Evolutionary conservation across 805 yeast species (phyloP).

Genomic region (Saturnispora diversa): DNA sequence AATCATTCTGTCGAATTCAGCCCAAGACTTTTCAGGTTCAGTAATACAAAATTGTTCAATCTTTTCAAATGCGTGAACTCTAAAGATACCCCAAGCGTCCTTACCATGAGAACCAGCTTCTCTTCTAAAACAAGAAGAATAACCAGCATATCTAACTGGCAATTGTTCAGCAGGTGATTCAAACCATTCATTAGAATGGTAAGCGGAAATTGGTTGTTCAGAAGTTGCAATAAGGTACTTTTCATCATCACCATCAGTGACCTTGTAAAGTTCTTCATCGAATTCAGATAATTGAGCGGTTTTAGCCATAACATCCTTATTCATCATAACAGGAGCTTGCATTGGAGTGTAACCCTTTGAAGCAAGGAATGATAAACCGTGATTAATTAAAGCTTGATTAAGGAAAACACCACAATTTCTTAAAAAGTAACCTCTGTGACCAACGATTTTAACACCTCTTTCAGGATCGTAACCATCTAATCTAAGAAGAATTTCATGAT

Average conservation of each 20-base stretch:
- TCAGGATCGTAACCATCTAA: conserved; percentile 98
- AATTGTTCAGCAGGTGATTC: conserved; percentile 95
- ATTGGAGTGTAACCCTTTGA: conserved; percentile 71
- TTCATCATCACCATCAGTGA: conserved; percentile 94
- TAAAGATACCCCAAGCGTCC: conserved; percentile 99
- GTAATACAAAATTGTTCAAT: conserved; percentile 93
- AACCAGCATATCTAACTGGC: conserved; percentile 95
- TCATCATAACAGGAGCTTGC: conserved; percentile 99
- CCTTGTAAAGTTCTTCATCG: conserved; percentile 97
- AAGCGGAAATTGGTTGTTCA: conserved; percentile 98
- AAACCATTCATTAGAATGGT: conserved; percentile 96
- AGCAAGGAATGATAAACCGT: conserved; percentile 80
- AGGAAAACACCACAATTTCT: conserved; percentile 93
- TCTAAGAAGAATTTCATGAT: conserved; percentile 89
- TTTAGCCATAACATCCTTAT: conserved; percentile 98
- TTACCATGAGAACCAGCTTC: conserved; percentile 99
- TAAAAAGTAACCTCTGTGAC: conserved; percentile 97
- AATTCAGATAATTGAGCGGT: conserved; percentile 97
- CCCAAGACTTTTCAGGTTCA: conserved; percentile 98
- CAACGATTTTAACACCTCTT: conserved; percentile 95
- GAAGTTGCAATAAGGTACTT: conserved; percentile 97
- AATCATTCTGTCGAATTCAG: conserved; percentile 95
- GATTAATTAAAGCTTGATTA: conserved; percentile 96
- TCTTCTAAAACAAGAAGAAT: conserved; percentile 97
- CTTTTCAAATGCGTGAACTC: conserved; percentile 97